phyloP scores from a whole-genome alignment of 2,329 filamentous ascomycete species.

The Xylariaceae sp. region DNA sequence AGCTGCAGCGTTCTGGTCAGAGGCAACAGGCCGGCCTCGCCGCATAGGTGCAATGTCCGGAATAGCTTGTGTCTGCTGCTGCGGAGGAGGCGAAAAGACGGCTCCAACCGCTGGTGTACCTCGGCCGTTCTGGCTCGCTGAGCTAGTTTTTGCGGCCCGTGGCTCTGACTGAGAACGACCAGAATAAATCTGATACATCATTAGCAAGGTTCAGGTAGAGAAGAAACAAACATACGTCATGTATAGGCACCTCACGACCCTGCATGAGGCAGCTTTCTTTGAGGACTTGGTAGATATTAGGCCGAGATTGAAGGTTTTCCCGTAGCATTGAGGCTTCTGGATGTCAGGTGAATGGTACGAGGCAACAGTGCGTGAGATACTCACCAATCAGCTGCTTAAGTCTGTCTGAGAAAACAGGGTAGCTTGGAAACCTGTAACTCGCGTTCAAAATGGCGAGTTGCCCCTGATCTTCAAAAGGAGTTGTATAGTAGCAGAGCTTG shows the following conservation, averaged over 20 bases:
- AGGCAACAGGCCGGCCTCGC: constrained; percentile 65
- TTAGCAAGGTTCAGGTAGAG: constrained; percentile 10
- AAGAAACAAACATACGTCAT: constrained; percentile 63
- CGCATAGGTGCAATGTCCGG: constrained; percentile 94
- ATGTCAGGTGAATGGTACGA: constrained; percentile 13
- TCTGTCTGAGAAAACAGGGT: constrained; percentile 84
- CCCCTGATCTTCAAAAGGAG: constrained; percentile 95
- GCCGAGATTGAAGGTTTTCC: constrained; percentile 72
- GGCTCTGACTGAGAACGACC: constrained; percentile 60
- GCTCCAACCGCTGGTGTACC: constrained; percentile 68
- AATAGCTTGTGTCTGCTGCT: constrained; percentile 62
- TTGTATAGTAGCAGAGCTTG: constrained; percentile 99
- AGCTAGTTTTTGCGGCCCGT: constrained; percentile 44
- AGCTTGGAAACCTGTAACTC: constrained; percentile 83
- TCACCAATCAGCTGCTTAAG: constrained; percentile 86
- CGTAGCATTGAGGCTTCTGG: constrained; percentile 76
- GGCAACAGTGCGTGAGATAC: constrained; percentile 18
- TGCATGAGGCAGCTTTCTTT: constrained; percentile 86
- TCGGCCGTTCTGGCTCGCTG: constrained; percentile 46
- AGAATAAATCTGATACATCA: constrained; percentile 63
- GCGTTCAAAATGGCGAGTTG: constrained; percentile 97
- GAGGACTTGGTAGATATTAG: constrained; percentile 92
- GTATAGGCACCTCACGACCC: constrained; percentile 78
- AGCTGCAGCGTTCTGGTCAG: constrained; percentile 29
- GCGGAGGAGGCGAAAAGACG: constrained; percentile 70